Base-by-base conservation (phyloP, 495 filamentous ascomycete species). In the Penicillium canariense region DNA sequence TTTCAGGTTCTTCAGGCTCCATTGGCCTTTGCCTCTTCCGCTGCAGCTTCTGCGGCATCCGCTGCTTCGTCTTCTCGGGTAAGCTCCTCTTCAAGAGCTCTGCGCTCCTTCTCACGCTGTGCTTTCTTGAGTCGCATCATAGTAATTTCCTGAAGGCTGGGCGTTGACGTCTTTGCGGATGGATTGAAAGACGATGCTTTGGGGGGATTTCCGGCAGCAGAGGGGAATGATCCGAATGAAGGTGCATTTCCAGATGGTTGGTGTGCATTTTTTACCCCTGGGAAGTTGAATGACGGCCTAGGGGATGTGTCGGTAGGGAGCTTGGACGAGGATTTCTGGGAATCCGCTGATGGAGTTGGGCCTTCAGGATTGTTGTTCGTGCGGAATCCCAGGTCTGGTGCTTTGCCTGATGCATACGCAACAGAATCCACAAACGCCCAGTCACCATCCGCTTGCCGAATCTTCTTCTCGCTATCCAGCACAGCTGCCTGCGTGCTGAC, bases 401-500 rank as follows among this genome's bases (percentile, higher is more conserved):
- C 75, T 35, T 66, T 77, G 5, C 77, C 77, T 15, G 71, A 73
- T 11, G 80, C 81, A 84, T 84, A 87, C 30, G 63, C 68, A 2
- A 85, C 82, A 12, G 77, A 80, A 17, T 83, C 80, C 32, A 85
- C 63, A 15, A 65, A 32, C 15, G 66, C 62, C 75, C 77, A 80
- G 35, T 79, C 71, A 3, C 59, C 68, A 20, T 66, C 62, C 22
- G 58, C 58, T 43, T 67, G 52, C 44, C 65, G 56, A 54, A 70
- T 59, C 56, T 75, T 69, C 50, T 75, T 76, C 53, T 72, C 68
- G 43, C 75, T 73, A 46, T 85, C 83, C 53, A 78, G 54, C 5
- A 87, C 81, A 5, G 83, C 83, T 4, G 80, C 71, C 61, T 86
- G 81, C 4, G 84, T 83, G 52, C 79, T 75, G 28, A 86, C 81